Percentiles rank a stretch among this genome's conserved stretches.
These are phyloP conservation scores for Globisporangium nagaii DNA, from an alignment of 352 stramenopile genomes.

Conservation along the genomic window DNA sequence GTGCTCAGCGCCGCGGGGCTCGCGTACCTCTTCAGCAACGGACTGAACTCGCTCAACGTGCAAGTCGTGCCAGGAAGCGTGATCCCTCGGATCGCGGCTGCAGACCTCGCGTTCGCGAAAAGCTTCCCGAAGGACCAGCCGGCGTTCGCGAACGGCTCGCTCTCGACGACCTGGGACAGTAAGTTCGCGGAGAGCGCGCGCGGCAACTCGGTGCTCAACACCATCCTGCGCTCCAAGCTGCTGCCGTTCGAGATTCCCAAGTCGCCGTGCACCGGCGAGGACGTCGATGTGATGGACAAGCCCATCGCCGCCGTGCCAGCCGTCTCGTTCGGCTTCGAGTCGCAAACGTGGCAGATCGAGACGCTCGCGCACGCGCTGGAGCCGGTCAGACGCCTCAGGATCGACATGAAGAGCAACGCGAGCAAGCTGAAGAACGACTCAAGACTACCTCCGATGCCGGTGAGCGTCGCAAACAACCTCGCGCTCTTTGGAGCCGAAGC, in stretches of 20 bases:
- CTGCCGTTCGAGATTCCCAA: neutral
- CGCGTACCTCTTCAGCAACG: constrained; percentile 7
- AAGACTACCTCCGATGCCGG: too few relatives aligned
- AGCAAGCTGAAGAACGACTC: neutral
- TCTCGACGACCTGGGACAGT: neutral
- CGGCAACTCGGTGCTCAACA: constrained; percentile 5
- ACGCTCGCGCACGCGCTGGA: neutral
- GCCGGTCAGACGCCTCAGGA: constrained; percentile 2
- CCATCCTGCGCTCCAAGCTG: constrained; percentile 12
- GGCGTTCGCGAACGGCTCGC: neutral
- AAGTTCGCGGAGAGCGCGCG: neutral
- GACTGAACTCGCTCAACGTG: constrained; percentile 11
- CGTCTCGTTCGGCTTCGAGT: constrained; percentile 13
- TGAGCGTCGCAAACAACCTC: neutral
- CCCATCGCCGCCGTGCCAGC: neutral
- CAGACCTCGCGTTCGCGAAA: neutral
- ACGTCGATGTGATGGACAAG: neutral
- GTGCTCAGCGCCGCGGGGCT: neutral
- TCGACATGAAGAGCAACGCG: constrained; percentile 2
- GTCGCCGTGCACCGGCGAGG: neutral
- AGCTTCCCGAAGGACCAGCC: neutral
- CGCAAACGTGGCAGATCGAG: constrained; percentile 6
- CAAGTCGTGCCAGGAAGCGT: neutral
- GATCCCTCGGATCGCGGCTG: neutral
- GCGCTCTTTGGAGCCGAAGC: neutral